Conservation (phyloP, 106 monocot species). For the Dendrobium nobile region DNA sequence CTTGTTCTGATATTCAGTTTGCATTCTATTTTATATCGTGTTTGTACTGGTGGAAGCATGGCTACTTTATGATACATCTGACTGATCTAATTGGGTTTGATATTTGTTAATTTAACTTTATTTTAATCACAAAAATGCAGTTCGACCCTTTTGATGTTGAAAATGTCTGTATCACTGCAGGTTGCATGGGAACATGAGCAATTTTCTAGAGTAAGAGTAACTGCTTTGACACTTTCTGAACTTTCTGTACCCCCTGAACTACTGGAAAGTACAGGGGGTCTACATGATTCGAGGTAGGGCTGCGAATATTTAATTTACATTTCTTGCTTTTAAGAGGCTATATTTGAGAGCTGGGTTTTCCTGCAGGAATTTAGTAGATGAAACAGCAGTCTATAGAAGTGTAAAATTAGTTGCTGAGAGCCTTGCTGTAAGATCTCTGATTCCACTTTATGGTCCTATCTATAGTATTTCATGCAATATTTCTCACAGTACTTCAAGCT, state of each 20-base stretch:
- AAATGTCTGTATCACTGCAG: constrained; percentile 28
- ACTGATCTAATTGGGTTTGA: too few relatives aligned
- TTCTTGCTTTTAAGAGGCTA: neutral
- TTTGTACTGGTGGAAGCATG: neutral
- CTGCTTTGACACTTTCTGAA: constrained; percentile 85
- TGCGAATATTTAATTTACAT: neutral
- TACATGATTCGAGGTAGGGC: constrained; percentile 63
- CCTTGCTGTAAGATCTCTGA: constrained; percentile 68
- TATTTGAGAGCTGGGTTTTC: constrained; percentile 9
- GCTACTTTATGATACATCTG: too few relatives aligned
- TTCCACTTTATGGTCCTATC: neutral
- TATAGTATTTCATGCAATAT: neutral
- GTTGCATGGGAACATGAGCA: constrained; percentile 99
- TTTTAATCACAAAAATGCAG: neutral
- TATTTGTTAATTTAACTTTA: neutral
- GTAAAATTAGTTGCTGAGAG: constrained; percentile 91
- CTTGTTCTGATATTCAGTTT: neutral
- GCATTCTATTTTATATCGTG: neutral
- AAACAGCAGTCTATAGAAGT: constrained; percentile 53
- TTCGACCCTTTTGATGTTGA: neutral
- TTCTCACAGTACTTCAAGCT: neutral
- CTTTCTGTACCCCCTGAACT: constrained; percentile 69
- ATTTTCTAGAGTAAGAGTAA: constrained; percentile 89
- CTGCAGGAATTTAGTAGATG: constrained; percentile 60
- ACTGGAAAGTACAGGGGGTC: constrained; percentile 73